Evolutionary conservation across 352 stramenopile species (phyloP), one percentile per base, ranked within the genome.

Genomic region (Globisporangium polare): DNA sequence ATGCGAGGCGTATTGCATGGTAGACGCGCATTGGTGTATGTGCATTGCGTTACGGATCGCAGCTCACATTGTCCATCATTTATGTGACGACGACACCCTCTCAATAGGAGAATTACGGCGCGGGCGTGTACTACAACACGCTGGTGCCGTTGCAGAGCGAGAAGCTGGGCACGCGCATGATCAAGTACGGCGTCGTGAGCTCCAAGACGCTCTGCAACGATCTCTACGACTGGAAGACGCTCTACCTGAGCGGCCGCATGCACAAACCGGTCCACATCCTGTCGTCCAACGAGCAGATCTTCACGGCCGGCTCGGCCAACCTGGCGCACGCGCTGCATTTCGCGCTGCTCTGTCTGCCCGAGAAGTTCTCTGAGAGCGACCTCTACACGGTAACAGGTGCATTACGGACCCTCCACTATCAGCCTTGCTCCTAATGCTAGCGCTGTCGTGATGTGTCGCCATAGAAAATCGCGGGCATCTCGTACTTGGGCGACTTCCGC

Each of bases 131-230:
- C 66, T 95, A 94, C 73, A 95, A 95, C 53, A 94, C 86, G 8
- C 71, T 94, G 75, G 79, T 91, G 58, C 78, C 78, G 41, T 59
- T 92, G 37, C 70, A 66, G 26, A 81, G 74, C 53, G 73, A 82
- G n/a, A 43, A 66, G 35, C 73, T 90, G 35, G 78, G 82, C 26
- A 83, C 65, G 6, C 83, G 88, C 39, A 65, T 92, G 52, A 88
- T 97, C 64, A 97, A 97, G 73, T 97, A 97, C 66, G 89, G 89
- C 12, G 78, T 97, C 55, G 86, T 97, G 58, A 92, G 83, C 64
- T 80, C 75, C 45, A 75, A 94, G 56, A 82, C 83, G 50, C 68
- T 96, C 53, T 90, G 80, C 33, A 62, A 88, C 2, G 89, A 97
- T 45, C 74, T 97, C 0, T 56, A 67, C 5, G 71, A 82, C 22